A percentile compares a stretch with the other conserved stretches of the same genome.
Conservation (phyloP, 164 flowering plant genomes). For the Nymphaea thermarum region DNA sequence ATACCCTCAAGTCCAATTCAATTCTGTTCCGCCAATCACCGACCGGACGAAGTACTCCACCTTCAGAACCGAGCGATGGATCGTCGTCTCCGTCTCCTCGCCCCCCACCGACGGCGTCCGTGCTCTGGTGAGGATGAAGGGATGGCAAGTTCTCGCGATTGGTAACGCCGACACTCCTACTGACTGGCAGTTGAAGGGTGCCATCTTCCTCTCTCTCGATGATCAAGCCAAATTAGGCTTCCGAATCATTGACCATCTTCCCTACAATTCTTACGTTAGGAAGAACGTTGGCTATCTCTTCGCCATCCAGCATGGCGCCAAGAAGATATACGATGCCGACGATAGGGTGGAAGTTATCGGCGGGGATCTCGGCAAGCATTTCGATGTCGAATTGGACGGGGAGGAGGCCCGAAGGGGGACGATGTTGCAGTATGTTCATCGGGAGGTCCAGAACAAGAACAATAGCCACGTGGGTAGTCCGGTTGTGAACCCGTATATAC, state of each 20-base stretch:
- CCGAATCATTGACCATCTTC: constrained; percentile 62
- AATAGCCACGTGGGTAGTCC: constrained; percentile 11
- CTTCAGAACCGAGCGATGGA: constrained; percentile 78
- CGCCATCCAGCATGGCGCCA: constrained; percentile 96
- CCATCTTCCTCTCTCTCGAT: constrained; percentile 72
- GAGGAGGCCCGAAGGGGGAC: constrained; percentile 66
- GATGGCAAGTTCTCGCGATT: constrained; percentile 89
- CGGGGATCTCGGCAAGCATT: constrained; percentile 76
- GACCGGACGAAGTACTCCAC: constrained; percentile 52
- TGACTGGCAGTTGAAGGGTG: constrained; percentile 89
- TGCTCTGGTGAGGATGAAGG: constrained; percentile 48
- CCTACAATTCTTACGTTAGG: constrained; percentile 81
- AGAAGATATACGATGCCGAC: constrained; percentile 84
- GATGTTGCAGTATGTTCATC: constrained; percentile 80
- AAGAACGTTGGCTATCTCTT: constrained; percentile 83
- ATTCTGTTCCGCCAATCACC: constrained; percentile 24
- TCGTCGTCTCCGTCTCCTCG: constrained; percentile 65
- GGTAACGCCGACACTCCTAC: constrained; percentile 69
- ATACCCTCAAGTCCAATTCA: constrained; percentile 45
- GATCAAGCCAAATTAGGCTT: constrained; percentile 67
- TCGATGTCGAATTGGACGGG: constrained; percentile 81
- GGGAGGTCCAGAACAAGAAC: constrained; percentile 42
- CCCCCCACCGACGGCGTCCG: constrained; percentile 55
- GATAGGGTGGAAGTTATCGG: constrained; percentile 81
- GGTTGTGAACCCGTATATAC: constrained; percentile 82